phyloP scores from a whole-genome alignment of 2,329 filamentous ascomycete genomes.

The Claviceps pusilla region DNA sequence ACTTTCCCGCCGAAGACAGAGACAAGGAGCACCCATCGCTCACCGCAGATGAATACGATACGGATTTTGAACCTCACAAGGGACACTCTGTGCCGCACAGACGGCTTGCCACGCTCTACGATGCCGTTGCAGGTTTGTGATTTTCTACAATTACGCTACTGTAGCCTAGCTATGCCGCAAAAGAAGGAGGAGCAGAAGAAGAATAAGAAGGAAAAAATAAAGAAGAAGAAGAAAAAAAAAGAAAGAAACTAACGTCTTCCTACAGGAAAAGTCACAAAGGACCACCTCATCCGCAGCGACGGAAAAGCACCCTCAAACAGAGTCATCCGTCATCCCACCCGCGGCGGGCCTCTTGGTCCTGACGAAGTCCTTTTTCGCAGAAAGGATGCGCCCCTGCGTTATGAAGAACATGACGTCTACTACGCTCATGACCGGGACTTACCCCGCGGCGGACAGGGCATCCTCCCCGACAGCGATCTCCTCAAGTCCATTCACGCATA shows the following conservation, averaged over 20 bases:
- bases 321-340: conserved; percentile 14
- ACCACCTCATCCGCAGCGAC: conserved; percentile 11
- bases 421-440: conserved; percentile 45
- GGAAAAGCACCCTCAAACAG: background rate
- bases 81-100: conserved; percentile 9
- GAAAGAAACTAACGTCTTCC: background rate
- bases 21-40: conserved; percentile 1
- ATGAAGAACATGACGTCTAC: conserved; percentile 58
- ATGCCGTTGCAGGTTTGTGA: conserved; percentile 51
- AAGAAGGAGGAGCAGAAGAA: no score
- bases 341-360: conserved; percentile 34
- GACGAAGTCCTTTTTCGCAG: conserved; percentile 58
- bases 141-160: background rate
- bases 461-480: conserved; percentile 53
- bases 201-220: no score
- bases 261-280: conserved; percentile 18
- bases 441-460: conserved; percentile 26
- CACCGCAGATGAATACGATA: conserved; percentile 3
- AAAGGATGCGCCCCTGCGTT: conserved; percentile 48
- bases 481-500: conserved; percentile 56
- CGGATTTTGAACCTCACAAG: conserved; percentile 3
- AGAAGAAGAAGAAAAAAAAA: no score
- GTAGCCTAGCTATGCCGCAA: conserved; percentile 10
- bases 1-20: background rate
- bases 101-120: conserved; percentile 45